These are phyloP conservation scores for Mesembryanthemum crystallinum DNA, from an alignment of 148 eudicot species.

Conservation along the genomic window DNA sequence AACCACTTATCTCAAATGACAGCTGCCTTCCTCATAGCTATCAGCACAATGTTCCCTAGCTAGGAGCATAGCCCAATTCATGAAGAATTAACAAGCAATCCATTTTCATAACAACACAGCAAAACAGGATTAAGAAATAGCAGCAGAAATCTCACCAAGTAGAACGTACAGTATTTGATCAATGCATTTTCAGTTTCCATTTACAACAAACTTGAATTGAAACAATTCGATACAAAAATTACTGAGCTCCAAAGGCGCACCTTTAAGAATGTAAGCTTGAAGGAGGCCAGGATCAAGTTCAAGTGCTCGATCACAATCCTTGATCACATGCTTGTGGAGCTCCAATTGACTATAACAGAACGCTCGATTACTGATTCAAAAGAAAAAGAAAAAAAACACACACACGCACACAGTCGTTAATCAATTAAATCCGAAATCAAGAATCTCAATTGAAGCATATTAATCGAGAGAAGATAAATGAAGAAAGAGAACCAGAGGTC, in stretches of 20 bases:
- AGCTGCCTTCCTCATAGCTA: neutral
- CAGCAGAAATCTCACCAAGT: neutral
- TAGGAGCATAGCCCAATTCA: no score
- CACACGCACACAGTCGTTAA: neutral
- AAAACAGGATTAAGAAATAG: neutral
- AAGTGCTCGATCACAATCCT: constrained; percentile 91
- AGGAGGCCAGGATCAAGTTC: constrained; percentile 71
- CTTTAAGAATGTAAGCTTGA: constrained; percentile 92
- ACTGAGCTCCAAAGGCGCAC: constrained; percentile 23
- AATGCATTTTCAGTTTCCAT: neutral
- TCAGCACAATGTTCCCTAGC: no score
- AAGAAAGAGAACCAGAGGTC: constrained; percentile 64
- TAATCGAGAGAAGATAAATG: neutral
- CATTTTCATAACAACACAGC: neutral
- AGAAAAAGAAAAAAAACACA: constrained; percentile 7
- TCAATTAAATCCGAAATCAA: neutral
- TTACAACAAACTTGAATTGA: neutral
- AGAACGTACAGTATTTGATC: neutral
- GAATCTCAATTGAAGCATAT: neutral
- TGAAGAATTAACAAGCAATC: neutral
- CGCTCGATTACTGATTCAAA: constrained; percentile 75
- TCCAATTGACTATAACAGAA: constrained; percentile 94
- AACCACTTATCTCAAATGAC: neutral
- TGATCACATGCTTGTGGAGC: constrained; percentile 95
- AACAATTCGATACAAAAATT: neutral